Percentiles rank a stretch among this genome's conserved stretches.
Evolutionary conservation across 805 yeast species (phyloP).

Genomic region (Starmera caribaea): DNA sequence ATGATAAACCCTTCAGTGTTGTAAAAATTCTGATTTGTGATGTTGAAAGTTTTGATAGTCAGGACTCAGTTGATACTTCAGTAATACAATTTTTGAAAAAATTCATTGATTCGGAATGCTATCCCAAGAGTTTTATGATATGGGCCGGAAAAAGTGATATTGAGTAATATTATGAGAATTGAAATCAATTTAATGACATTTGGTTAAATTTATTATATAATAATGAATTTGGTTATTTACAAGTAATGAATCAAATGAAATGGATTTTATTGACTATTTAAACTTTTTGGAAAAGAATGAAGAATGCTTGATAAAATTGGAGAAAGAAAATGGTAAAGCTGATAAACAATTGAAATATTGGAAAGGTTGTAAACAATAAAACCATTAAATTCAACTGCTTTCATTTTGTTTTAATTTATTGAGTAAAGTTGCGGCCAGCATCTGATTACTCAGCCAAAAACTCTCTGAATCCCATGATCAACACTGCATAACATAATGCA

Average conservation of each 20-base stretch:
- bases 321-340: too few relatives aligned
- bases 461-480: too few relatives aligned
- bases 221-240: not conserved
- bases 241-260: not conserved
- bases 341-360: too few relatives aligned
- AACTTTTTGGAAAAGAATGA: slow-evolving; percentile 12
- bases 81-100: slow-evolving; percentile 24
- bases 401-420: too few relatives aligned
- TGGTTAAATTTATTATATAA: slow-evolving; percentile 9
- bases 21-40: slow-evolving; percentile 42
- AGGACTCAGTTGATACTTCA: slow-evolving; percentile 13
- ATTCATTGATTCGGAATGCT: slow-evolving; percentile 31
- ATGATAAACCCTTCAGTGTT: slow-evolving; percentile 37
- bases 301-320: too few relatives aligned
- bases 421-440: too few relatives aligned
- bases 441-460: too few relatives aligned
- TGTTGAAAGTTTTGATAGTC: slow-evolving; percentile 11
- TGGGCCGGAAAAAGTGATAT: slow-evolving; percentile 37
- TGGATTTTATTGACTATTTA: slow-evolving; percentile 7
- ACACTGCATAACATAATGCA: too few relatives aligned
- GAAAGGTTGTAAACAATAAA: too few relatives aligned
- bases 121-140: slow-evolving; percentile 29
- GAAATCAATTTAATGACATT: slow-evolving; percentile 7
- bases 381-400: too few relatives aligned
- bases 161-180: slow-evolving; percentile 21